These are phyloP conservation scores for Nitzschia putrida DNA, from an alignment of 108 stramenopile species.

Conservation along the genomic window DNA sequence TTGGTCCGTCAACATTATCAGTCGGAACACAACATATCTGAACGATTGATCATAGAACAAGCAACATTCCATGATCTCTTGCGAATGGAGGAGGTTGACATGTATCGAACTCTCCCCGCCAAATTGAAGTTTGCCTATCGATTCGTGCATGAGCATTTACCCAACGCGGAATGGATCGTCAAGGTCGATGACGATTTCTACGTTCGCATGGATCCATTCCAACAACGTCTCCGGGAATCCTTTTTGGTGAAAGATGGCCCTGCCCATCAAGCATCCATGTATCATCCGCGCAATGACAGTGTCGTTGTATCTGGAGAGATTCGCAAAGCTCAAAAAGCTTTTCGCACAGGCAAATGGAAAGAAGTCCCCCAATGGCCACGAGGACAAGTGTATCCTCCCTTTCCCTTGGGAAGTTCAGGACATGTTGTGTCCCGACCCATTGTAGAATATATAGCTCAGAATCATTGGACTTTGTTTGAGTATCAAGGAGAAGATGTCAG, in stretches of 20 bases:
- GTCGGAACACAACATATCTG: slow-evolving; percentile 2
- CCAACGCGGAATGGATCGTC: neutral
- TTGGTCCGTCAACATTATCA: slow-evolving; percentile 21
- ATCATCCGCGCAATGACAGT: slow-evolving; percentile 15
- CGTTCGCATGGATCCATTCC: slow-evolving; percentile 21
- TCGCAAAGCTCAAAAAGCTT: neutral
- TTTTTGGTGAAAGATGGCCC: too few relatives aligned
- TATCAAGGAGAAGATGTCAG: slow-evolving; percentile 39
- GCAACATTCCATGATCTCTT: slow-evolving; percentile 12
- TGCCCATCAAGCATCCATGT: too few relatives aligned
- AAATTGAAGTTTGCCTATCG: slow-evolving; percentile 22
- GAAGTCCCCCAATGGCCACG: slow-evolving; percentile 20
- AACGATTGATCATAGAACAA: neutral
- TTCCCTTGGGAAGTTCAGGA: slow-evolving; percentile 26
- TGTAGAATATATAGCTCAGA: slow-evolving; percentile 25
- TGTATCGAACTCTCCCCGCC: slow-evolving; percentile 15
- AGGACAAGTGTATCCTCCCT: slow-evolving; percentile 24
- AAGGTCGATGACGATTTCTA: slow-evolving; percentile 46
- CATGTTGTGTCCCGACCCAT: slow-evolving; percentile 29
- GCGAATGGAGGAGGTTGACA: neutral
- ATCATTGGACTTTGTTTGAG: slow-evolving; percentile 15
- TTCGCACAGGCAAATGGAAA: slow-evolving; percentile 22
- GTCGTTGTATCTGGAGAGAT: slow-evolving; percentile 21
- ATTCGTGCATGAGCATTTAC: slow-evolving; percentile 5
- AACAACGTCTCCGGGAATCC: slow-evolving; percentile 12